Percentiles rank a stretch among this genome's conserved stretches.
Evolutionary conservation across 129 eudicot species (phyloP).

Genomic region (Scalesia atractyloides): DNA sequence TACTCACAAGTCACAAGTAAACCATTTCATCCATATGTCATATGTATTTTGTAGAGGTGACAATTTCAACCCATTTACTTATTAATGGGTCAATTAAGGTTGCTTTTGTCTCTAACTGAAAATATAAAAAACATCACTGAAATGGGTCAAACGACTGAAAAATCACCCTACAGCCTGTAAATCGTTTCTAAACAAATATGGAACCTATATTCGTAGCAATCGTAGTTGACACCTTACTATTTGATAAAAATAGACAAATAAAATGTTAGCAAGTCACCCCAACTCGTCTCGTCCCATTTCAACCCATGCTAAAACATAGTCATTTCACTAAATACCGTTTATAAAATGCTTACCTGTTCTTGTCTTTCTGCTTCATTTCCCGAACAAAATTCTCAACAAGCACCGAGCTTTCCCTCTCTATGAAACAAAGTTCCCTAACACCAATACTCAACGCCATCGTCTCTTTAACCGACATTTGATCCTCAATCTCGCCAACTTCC

Average conservation of each 20-base stretch:
- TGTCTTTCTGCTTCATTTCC: conserved; percentile 41
- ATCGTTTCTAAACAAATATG: not conserved
- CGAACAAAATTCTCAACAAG: conserved; percentile 57
- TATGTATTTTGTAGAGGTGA: not conserved
- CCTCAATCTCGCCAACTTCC: conserved; percentile 59
- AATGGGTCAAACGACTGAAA: not conserved
- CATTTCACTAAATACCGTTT: not conserved
- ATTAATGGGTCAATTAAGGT: not conserved
- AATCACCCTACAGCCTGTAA: conserved; percentile 6
- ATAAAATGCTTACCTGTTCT: conserved; percentile 40
- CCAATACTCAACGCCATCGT: conserved; percentile 57
- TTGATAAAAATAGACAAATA: not conserved
- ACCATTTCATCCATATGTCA: not conserved
- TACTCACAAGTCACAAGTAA: not conserved
- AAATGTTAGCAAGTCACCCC: not conserved
- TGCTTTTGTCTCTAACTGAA: not conserved
- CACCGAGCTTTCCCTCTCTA: conserved; percentile 63
- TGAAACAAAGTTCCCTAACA: conserved; percentile 68
- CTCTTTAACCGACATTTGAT: conserved; percentile 56
- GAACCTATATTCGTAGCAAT: not conserved
- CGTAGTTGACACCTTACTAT: not conserved
- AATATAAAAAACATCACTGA: not conserved
- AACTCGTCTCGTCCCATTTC: not conserved
- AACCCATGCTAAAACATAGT: not conserved
- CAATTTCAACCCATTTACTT: not conserved